phyloP scores from a whole-genome alignment of 345 rosid genomes.

The Pistacia atlantica region DNA sequence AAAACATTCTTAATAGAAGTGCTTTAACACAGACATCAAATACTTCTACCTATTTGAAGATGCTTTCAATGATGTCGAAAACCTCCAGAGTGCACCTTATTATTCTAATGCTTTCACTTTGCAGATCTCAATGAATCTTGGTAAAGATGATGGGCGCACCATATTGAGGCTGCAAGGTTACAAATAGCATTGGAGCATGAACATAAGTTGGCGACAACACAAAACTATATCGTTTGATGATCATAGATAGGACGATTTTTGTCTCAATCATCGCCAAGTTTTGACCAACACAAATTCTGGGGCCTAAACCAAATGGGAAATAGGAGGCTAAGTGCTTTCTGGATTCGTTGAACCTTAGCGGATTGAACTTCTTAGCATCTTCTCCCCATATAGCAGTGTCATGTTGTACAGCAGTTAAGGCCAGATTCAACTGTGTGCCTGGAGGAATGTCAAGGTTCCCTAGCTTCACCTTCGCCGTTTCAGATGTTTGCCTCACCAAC shows the following conservation, averaged over 20 bases:
- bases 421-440: slow-evolving; percentile 56
- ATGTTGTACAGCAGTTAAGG: slow-evolving; percentile 54
- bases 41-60: background rate
- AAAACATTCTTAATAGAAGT: too few species aligned
- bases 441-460: slow-evolving; percentile 66
- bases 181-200: slow-evolving; percentile 64
- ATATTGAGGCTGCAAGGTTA: slow-evolving; percentile 61
- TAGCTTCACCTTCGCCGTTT: slow-evolving; percentile 35
- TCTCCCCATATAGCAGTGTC: slow-evolving; percentile 70
- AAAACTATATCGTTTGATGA: slow-evolving; percentile 49
- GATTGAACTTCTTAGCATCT: slow-evolving; percentile 69
- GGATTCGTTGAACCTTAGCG: slow-evolving; percentile 34
- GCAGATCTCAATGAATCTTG: slow-evolving; percentile 28
- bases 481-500: slow-evolving; percentile 47
- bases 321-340: slow-evolving; percentile 5
- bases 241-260: slow-evolving; percentile 58
- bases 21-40: background rate
- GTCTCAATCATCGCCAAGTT: slow-evolving; percentile 53
- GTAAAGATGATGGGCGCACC: slow-evolving; percentile 68
- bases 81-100: too few species aligned
- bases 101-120: background rate
- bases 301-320: slow-evolving; percentile 65
- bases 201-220: slow-evolving; percentile 58
- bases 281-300: slow-evolving; percentile 60
- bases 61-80: too few species aligned